These are phyloP conservation scores for Potentilla sterilis DNA, from an alignment of 306 rosid species.

Conservation along the genomic window DNA sequence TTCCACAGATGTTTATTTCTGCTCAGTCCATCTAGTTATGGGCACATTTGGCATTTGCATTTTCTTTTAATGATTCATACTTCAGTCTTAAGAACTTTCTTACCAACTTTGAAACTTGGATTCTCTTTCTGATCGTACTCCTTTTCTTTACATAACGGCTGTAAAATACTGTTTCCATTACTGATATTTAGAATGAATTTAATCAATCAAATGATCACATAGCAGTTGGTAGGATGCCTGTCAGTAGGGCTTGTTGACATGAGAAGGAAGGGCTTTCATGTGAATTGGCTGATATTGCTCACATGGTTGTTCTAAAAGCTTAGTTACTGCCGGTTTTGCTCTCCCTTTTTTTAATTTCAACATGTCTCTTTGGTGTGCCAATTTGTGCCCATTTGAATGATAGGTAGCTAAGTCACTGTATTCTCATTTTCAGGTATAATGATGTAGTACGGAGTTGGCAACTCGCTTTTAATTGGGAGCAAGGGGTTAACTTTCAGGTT, in stretches of 20 bases:
- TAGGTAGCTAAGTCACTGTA: constrained; percentile 18
- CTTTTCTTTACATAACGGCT: not conserved
- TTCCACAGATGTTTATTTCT: not conserved
- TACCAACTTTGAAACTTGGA: not conserved
- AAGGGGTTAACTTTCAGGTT: constrained; percentile 78
- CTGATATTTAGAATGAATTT: not conserved
- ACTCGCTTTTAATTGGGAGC: constrained; percentile 82
- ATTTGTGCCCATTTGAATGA: not conserved
- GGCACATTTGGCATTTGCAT: not conserved
- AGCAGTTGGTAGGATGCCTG: not conserved
- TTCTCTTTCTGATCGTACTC: not conserved
- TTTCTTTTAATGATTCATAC: not conserved
- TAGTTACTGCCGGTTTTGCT: not conserved
- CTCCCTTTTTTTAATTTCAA: not conserved
- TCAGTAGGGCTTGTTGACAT: constrained; percentile 2
- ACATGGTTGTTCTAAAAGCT: not conserved
- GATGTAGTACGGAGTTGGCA: constrained; percentile 91
- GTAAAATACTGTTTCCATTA: not conserved
- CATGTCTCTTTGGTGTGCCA: not conserved
- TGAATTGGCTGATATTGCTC: not conserved
- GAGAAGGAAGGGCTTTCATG: constrained; percentile 2
- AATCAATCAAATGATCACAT: not conserved
- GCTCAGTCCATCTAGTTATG: constrained; percentile 2
- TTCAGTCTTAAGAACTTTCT: not conserved
- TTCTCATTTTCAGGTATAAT: constrained; percentile 53